phyloP scores from a whole-genome alignment of 768 basidiomycete species.

The Hortiboletus campestris region DNA sequence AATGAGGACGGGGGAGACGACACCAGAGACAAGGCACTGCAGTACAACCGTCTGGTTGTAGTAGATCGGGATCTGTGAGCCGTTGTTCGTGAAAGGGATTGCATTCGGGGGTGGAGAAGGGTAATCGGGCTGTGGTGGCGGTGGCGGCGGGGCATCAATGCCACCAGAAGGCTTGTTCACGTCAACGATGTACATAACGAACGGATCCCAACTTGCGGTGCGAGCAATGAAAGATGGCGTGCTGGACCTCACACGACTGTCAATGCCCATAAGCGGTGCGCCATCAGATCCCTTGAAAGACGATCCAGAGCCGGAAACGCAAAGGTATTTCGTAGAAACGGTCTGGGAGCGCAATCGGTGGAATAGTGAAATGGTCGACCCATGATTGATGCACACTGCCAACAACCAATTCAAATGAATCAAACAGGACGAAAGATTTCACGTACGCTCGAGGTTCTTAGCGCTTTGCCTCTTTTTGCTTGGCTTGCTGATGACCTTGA shows the following conservation, averaged over 20 bases:
- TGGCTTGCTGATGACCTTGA: slow-evolving; percentile 98
- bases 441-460: slow-evolving; percentile 89
- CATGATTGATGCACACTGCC: slow-evolving; percentile 91
- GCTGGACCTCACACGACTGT: slow-evolving; percentile 64
- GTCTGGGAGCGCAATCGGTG: slow-evolving; percentile 95
- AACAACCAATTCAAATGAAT: slow-evolving; percentile 12
- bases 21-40: slow-evolving; percentile 91
- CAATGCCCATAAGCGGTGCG: slow-evolving; percentile 76
- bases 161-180: slow-evolving; percentile 79
- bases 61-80: slow-evolving; percentile 85
- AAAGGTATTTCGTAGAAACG: slow-evolving; percentile 93
- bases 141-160: slow-evolving; percentile 74
- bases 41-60: slow-evolving; percentile 97
- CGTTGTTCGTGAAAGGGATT: slow-evolving; percentile 79
- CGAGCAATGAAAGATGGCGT: slow-evolving; percentile 87
- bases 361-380: slow-evolving; percentile 92
- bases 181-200: slow-evolving; percentile 97
- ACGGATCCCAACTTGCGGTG: slow-evolving; percentile 91
- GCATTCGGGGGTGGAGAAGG: slow-evolving; percentile 91
- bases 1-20: slow-evolving; percentile 89
- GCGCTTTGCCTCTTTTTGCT: slow-evolving; percentile 95
- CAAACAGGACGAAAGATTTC: slow-evolving; percentile 6
- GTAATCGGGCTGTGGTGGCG: slow-evolving; percentile 84
- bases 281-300: slow-evolving; percentile 95
- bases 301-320: slow-evolving; percentile 89